Percentiles rank a stretch among this genome's conserved stretches.
Evolutionary conservation across 1,284 basidiomycete genomes (phyloP).

Genomic region (Ustilago bromivora): DNA sequence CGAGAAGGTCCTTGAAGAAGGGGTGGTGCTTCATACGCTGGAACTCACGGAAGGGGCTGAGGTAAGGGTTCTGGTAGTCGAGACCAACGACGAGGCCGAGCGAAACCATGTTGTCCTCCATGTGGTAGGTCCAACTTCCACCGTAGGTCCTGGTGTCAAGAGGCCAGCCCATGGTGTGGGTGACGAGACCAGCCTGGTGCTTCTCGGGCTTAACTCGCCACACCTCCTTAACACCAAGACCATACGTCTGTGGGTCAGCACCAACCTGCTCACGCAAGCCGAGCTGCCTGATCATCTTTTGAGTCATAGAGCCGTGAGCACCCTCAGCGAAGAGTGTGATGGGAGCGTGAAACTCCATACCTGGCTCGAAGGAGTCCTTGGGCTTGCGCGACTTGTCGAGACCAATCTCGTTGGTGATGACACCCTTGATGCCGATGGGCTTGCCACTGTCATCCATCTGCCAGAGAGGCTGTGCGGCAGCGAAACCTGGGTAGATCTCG

Average conservation of each 20-base stretch:
- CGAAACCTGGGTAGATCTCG: conserved; percentile 97
- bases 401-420: conserved; percentile 94
- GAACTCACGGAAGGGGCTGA: conserved; percentile 92
- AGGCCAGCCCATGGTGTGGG: conserved; percentile 96
- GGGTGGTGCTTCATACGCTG: conserved; percentile 99
- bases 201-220: conserved; percentile 87
- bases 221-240: conserved; percentile 96
- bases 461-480: conserved; percentile 85
- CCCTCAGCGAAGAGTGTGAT: conserved; percentile 96
- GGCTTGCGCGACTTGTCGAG: conserved; percentile 82
- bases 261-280: conserved; percentile 77
- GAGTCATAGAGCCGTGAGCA: conserved; percentile 90
- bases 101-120: conserved; percentile 90
- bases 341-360: conserved; percentile 95
- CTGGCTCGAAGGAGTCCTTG: conserved; percentile 93
- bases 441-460: conserved; percentile 76
- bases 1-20: conserved; percentile 83
- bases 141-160: conserved; percentile 88
- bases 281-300: conserved; percentile 83
- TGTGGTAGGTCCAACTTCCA: conserved; percentile 94
- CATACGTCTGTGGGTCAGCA: conserved; percentile 92
- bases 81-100: conserved; percentile 92
- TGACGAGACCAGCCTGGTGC: conserved; percentile 84
- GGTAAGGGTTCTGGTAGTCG: conserved; percentile 93
- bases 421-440: conserved; percentile 77